phyloP scores from a whole-genome alignment of 148 eudicot genomes.

The Heliamphora exappendiculata region DNA sequence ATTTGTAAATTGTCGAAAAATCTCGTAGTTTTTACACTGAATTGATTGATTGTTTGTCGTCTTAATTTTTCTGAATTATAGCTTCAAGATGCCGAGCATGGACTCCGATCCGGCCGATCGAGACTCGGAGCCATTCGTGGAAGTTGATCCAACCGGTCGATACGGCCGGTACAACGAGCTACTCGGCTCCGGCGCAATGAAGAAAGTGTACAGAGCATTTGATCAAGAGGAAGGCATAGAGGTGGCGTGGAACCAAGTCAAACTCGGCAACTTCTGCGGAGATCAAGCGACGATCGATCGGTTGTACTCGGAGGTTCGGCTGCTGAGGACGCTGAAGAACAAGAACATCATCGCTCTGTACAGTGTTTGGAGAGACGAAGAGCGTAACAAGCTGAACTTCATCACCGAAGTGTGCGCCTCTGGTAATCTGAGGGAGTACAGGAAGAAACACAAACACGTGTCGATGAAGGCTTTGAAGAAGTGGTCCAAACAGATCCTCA shows the following conservation, averaged over 20 bases:
- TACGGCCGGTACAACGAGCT: constrained; percentile 68
- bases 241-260: constrained; percentile 88
- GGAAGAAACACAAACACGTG: constrained; percentile 68
- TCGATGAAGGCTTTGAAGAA: constrained; percentile 71
- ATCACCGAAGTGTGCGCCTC: constrained; percentile 81
- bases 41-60: not conserved
- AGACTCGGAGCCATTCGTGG: constrained; percentile 53
- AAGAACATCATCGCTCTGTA: constrained; percentile 47
- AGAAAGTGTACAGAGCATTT: constrained; percentile 72
- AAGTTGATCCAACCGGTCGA: constrained; percentile 67
- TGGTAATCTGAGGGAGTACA: constrained; percentile 73
- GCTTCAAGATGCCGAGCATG: constrained; percentile 22
- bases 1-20: not conserved
- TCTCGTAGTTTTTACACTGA: not conserved
- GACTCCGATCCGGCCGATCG: constrained; percentile 27
- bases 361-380: constrained; percentile 60
- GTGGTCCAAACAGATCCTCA: constrained; percentile 74
- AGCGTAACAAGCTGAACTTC: constrained; percentile 47
- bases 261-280: constrained; percentile 45
- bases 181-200: constrained; percentile 71
- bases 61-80: not conserved
- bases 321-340: constrained; percentile 52
- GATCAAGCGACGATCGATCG: constrained; percentile 43
- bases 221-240: constrained; percentile 79
- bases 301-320: constrained; percentile 48